Evolutionary conservation across 768 basidiomycete species (phyloP), one percentile per base, ranked within the genome.

Genomic region (Suillus subluteus): DNA sequence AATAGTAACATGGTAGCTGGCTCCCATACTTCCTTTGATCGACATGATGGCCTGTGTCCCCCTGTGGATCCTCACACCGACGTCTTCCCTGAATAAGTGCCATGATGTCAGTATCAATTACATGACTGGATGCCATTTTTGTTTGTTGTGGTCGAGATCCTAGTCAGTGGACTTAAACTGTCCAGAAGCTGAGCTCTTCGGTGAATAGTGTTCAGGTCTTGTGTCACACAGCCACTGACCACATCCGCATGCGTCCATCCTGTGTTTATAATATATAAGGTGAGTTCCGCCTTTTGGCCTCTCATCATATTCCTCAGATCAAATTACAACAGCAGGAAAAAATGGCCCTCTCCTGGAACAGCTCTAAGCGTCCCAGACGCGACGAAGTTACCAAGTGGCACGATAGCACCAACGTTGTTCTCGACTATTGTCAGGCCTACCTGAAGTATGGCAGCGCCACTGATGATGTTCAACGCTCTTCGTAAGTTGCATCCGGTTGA

Each of bases 321-420:
- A 6, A 6, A 18, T 18, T 7, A 61, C 40, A 61, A 61, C 40
- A 21, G 0, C 38, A 21, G 5, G 1, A 61, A 43, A 43, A 12
- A 12, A 61, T 61, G 59, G 4, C 59, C 6, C 12, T 30, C 26
- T 61, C 59, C 11, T 18, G 41, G 40, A 43, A 18, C 59, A 30
- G 12, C 12, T 18, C 59, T 21, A 30, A 41, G 5, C 26, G 0
- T 43, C 59, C 59, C 26, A 43, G 40, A 41, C 16, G 38, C 18
- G 26, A 43, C n/a, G 26, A 61, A 43, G 11, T 61, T 41, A 61
- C 41, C 26, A 21, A 61, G 40, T 61, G 41, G 59, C 41, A 30
- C 18, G 59, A 41, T 18, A 43, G 41, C 41, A 61, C 59, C 59
- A 43, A 43, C 26, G 41, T 43, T 26, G 13, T 32, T 21, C 59